These are phyloP conservation scores for Thalassiosira exigua DNA, from an alignment of 352 stramenopile species.

Conservation along the genomic window DNA sequence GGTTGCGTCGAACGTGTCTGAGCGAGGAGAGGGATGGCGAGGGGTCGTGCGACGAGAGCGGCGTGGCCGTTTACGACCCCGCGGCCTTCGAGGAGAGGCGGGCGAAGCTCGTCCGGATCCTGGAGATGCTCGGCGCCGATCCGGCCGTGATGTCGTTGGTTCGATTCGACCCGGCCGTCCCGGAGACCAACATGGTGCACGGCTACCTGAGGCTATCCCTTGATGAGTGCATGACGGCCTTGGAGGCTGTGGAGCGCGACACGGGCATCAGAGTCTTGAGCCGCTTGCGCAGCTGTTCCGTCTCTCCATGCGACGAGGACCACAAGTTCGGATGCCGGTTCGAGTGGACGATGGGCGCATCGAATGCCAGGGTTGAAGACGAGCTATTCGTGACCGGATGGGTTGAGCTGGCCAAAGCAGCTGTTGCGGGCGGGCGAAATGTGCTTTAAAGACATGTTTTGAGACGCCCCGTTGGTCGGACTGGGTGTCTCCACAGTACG, in stretches of 20 bases:
- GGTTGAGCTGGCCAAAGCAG: constrained; percentile 40
- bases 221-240: constrained; percentile 45
- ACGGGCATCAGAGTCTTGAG: constrained; percentile 60
- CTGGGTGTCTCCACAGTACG: too few relatives aligned
- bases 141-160: constrained; percentile 36
- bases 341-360: constrained; percentile 68
- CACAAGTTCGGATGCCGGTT: constrained; percentile 61
- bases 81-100: constrained; percentile 62
- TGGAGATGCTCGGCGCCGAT: constrained; percentile 38
- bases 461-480: too few relatives aligned
- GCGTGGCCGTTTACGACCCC: neutral
- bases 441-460: neutral
- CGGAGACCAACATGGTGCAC: constrained; percentile 74
- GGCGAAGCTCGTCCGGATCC: constrained; percentile 61
- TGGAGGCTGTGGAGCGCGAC: constrained; percentile 38
- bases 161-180: constrained; percentile 64
- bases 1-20: constrained; percentile 57
- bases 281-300: constrained; percentile 38
- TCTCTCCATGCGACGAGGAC: constrained; percentile 4
- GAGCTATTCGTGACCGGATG: constrained; percentile 59
- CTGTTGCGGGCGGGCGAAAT: neutral
- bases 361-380: constrained; percentile 63
- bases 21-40: neutral
- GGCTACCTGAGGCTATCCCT: constrained; percentile 56
- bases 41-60: neutral